Base-by-base conservation (phyloP, 2,329 filamentous ascomycete species). In the Diaporthe humulicola region DNA sequence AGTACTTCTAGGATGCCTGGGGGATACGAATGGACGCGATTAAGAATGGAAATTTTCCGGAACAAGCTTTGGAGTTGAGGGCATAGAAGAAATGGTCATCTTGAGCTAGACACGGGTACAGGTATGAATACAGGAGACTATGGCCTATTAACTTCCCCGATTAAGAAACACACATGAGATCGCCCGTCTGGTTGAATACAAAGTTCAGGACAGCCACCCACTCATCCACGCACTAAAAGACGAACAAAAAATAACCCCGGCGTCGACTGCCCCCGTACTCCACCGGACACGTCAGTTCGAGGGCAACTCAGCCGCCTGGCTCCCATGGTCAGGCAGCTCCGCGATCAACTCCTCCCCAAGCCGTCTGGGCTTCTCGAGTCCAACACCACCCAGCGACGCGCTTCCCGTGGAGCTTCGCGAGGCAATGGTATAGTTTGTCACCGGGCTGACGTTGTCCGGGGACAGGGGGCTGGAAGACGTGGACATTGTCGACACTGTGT, bases 1-100 rank as follows among this genome's bases (percentile, higher is more conserved):
- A 81, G 74, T 83, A 80, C 75, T 78, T 74, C 75, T 79, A 72
- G 36, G 15, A 30, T 2, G 22, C 7, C n/a, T n/a, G n/a, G n/a
- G n/a, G n/a, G n/a, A n/a, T n/a, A 14, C 19, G n/a, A 22, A 22
- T 10, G 30, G 42, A 7, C 14, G 3, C 7, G 42, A 1, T 19
- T 28, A 2, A 1, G 36, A 9, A 17, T 42, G 42, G 38, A 61
- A 14, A 19, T 28, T 7, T 10, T 42, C 58, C 3, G 25, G 40
- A n/a, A 19, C 45, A 9, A 54, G 64, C 33, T 25, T 19, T 54
- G 33, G 64, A 69, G 45, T 69, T 69, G 45, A 54, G 33, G 64
- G 36, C 7, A 69, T 19, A 28, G 14, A 54, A 8, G 19, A 15
- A 7, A 69, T 22, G 22, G 33, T 50, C n/a, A 19, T 2, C 0